These are phyloP conservation scores for Fragaria iinumae DNA, from an alignment of 306 rosid genomes.

Conservation along the genomic window DNA sequence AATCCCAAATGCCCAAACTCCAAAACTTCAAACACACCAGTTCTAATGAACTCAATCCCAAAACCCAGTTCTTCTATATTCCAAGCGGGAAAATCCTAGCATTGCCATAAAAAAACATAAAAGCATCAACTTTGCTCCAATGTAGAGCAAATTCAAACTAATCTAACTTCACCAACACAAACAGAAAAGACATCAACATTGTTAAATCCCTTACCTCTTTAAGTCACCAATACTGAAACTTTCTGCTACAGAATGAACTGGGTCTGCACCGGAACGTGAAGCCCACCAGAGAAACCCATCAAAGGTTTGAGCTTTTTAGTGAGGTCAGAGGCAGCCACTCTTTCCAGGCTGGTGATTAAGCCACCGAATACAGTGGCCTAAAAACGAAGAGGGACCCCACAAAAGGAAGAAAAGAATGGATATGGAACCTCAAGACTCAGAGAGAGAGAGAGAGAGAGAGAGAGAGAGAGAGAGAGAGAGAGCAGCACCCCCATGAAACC, in stretches of 20 bases:
- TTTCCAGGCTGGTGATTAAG: conserved; percentile 62
- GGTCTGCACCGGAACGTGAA: conserved; percentile 21
- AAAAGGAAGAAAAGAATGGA: conserved; percentile 1
- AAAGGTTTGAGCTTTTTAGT: conserved; percentile 27
- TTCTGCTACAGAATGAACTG: conserved; percentile 23
- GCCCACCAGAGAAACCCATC: conserved; percentile 27
- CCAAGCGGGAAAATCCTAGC: conserved; percentile 4
- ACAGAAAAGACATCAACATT: not conserved
- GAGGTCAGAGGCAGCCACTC: conserved; percentile 25
- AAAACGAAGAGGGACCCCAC: conserved; percentile 40
- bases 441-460: not conserved
- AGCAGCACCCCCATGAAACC: conserved; percentile 15
- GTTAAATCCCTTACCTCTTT: conserved; percentile 31
- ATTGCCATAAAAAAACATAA: not conserved
- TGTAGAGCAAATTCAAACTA: conserved; percentile 10
- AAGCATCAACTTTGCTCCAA: conserved; percentile 20
- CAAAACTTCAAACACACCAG: conserved; percentile 21
- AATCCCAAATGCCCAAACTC: conserved; percentile 15
- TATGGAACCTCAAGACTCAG: conserved; percentile 22
- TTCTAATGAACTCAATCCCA: conserved; percentile 29
- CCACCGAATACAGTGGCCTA: conserved; percentile 36
- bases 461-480: too few relatives aligned
- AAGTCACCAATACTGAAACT: conserved; percentile 9
- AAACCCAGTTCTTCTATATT: conserved; percentile 5
- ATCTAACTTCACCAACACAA: conserved; percentile 16